Conservation (phyloP, 1,284 basidiomycete genomes). For the Fomitopsis schrenkii region DNA sequence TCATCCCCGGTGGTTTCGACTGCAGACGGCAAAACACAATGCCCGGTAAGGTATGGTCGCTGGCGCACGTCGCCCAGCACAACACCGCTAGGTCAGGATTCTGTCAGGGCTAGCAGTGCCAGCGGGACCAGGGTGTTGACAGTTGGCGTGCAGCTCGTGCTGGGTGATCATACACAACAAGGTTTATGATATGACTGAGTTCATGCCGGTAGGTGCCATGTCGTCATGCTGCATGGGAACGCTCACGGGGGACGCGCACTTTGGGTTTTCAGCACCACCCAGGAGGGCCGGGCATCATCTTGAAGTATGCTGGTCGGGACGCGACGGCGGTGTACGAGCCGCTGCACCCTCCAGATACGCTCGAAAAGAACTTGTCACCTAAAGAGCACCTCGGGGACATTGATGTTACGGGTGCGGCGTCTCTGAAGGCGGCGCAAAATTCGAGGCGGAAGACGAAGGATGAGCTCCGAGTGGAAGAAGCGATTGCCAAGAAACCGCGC, state of each 20-base stretch:
- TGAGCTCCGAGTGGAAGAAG: constrained; percentile 65
- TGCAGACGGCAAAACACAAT: not conserved
- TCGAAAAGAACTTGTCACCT: constrained; percentile 60
- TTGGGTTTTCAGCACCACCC: constrained; percentile 61
- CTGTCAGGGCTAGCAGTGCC: not conserved
- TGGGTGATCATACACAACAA: constrained; percentile 83
- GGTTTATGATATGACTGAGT: constrained; percentile 85
- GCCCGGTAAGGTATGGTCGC: not conserved
- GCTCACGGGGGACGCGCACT: not conserved
- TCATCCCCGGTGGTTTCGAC: not conserved
- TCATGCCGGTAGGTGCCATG: constrained; percentile 52
- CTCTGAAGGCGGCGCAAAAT: constrained; percentile 35
- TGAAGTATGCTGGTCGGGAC: constrained; percentile 78
- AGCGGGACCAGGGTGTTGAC: not conserved
- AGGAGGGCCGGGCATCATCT: constrained; percentile 73
- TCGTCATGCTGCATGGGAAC: not conserved
- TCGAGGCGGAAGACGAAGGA: constrained; percentile 59
- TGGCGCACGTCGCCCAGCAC: not conserved
- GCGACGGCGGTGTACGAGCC: constrained; percentile 71
- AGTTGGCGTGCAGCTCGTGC: constrained; percentile 50
- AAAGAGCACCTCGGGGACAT: constrained; percentile 73
- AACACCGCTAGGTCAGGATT: not conserved
- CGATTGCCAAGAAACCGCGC: constrained; percentile 57
- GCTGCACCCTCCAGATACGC: constrained; percentile 69
- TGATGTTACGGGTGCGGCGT: constrained; percentile 45